Evolutionary conservation across 75 land plant species (phyloP).

Genomic region (Adiantum capillusveneris): DNA sequence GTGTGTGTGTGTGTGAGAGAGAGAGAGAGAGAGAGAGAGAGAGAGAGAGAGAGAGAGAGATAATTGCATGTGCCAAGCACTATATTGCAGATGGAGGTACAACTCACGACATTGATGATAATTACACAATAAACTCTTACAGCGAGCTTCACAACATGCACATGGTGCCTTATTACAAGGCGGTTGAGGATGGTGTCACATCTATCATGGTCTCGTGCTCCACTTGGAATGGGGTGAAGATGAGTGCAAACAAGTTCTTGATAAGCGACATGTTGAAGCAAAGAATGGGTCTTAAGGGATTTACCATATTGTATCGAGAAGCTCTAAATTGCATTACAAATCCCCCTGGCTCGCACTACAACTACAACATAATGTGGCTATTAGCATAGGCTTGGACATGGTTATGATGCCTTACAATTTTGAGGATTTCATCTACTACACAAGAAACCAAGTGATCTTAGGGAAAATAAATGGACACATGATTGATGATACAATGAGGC

Average conservation of each 20-base stretch:
- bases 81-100: slow-evolving; percentile 77
- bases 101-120: slow-evolving; percentile 40
- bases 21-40: too few species aligned
- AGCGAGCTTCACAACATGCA: slow-evolving; percentile 40
- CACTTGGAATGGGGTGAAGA: slow-evolving; percentile 67
- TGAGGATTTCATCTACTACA: slow-evolving; percentile 26
- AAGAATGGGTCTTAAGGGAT: slow-evolving; percentile 39
- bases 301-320: slow-evolving; percentile 44
- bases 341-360: slow-evolving; percentile 28
- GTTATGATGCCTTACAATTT: slow-evolving; percentile 43
- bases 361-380: slow-evolving; percentile 17
- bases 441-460: slow-evolving; percentile 32
- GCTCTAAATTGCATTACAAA: slow-evolving; percentile 40
- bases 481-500: slow-evolving; percentile 54
- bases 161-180: slow-evolving; percentile 44
- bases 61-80: slow-evolving; percentile 62
- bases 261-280: slow-evolving; percentile 47
- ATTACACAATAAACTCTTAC: slow-evolving; percentile 33
- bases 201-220: slow-evolving; percentile 58
- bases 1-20: too few species aligned
- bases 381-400: slow-evolving; percentile 47
- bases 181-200: slow-evolving; percentile 48
- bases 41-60: too few species aligned
- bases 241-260: slow-evolving; percentile 48
- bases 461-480: slow-evolving; percentile 33